Conservation (phyloP, 179 eudicot genomes). For the Gypsophila paniculata region DNA sequence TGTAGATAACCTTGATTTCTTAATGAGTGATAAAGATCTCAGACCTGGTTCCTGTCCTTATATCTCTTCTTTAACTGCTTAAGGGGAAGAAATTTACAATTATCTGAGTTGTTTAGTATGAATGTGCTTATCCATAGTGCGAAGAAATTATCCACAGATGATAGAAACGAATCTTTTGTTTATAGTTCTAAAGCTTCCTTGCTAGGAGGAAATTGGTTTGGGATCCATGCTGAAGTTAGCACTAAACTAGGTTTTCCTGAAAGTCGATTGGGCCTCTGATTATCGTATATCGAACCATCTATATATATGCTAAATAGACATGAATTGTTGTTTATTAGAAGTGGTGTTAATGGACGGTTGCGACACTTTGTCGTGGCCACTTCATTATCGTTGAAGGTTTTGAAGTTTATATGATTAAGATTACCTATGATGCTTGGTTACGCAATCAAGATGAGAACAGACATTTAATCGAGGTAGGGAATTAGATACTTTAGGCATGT, state of each 20-base stretch:
- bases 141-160: background rate
- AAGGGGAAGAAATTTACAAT: background rate
- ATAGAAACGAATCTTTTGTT: background rate
- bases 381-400: background rate
- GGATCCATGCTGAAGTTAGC: background rate
- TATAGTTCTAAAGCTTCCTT: background rate
- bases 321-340: background rate
- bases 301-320: background rate
- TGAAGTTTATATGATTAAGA: background rate
- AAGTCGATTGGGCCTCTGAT: background rate
- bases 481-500: conserved; percentile 1
- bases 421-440: background rate
- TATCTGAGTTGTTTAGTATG: background rate
- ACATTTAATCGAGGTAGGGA: background rate
- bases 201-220: background rate
- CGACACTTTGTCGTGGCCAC: background rate
- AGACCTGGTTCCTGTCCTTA: background rate
- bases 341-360: background rate
- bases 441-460: background rate
- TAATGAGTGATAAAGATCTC: background rate
- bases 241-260: conserved; percentile 9
- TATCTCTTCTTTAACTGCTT: background rate
- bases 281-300: background rate
- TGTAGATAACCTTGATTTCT: conserved; percentile 12
- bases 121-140: background rate